A percentile compares a stretch with the other conserved stretches of the same genome.
phyloP scores from a whole-genome alignment of 495 filamentous ascomycete genomes.

The Corynascus novoguineensis region DNA sequence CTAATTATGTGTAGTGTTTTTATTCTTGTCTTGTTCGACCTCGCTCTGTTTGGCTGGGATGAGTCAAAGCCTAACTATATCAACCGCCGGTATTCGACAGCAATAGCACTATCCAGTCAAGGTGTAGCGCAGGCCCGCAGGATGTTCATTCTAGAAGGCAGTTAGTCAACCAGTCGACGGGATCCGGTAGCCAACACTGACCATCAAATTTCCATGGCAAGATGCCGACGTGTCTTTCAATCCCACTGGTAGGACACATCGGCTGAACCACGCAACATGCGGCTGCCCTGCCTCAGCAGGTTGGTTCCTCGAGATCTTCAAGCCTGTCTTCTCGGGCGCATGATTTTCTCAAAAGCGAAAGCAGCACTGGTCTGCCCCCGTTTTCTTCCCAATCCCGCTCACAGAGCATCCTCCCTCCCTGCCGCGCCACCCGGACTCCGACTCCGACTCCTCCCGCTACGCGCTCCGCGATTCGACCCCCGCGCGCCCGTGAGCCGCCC shows the following conservation, averaged over 20 bases:
- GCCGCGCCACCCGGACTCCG: constrained; percentile 34
- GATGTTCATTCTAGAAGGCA: not conserved
- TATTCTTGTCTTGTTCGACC: no score
- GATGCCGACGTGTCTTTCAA: constrained; percentile 21
- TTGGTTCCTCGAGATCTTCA: no score
- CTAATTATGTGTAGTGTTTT: no score
- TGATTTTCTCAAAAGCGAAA: no score
- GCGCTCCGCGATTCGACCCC: constrained; percentile 25
- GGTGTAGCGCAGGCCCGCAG: no score
- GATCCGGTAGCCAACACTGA: not conserved
- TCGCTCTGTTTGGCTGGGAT: no score
- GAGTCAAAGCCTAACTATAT: no score
- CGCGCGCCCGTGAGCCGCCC: constrained; percentile 29
- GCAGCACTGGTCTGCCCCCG: no score
- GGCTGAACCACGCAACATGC: not conserved
- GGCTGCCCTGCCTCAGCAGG: not conserved
- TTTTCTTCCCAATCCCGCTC: not conserved
- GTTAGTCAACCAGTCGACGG: not conserved
- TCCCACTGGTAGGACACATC: constrained; percentile 16
- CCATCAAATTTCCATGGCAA: constrained; percentile 8
- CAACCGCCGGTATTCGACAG: no score
- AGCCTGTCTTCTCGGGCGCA: no score
- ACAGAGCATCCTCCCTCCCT: constrained; percentile 23
- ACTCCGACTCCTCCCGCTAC: constrained; percentile 45
- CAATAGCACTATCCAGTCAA: no score